Conservation (phyloP, 2,329 filamentous ascomycete species). For the Penicillium sp. region DNA sequence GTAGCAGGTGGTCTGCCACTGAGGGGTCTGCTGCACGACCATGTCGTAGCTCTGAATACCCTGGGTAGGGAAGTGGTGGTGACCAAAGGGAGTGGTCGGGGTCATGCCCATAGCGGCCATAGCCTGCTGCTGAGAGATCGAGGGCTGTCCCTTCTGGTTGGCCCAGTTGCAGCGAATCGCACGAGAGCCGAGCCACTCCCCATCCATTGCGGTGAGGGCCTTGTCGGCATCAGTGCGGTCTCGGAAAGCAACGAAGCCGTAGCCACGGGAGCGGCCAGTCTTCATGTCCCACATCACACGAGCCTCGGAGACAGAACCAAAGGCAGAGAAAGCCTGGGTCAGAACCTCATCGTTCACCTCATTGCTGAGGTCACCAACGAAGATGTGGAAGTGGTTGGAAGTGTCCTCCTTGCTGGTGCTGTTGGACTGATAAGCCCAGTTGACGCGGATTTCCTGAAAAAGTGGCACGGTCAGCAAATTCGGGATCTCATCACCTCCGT, state of each 20-base stretch:
- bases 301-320: slow-evolving; percentile 94
- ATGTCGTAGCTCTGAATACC: slow-evolving; percentile 98
- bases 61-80: slow-evolving; percentile 97
- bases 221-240: slow-evolving; percentile 94
- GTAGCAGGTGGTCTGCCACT: slow-evolving; percentile 98
- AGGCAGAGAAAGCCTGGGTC: slow-evolving; percentile 91
- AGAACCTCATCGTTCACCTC: slow-evolving; percentile 98
- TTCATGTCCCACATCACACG: slow-evolving; percentile 99
- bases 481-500: not conserved
- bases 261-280: slow-evolving; percentile 94
- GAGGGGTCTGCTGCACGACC: slow-evolving; percentile 91
- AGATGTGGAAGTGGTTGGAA: slow-evolving; percentile 98
- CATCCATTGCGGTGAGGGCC: slow-evolving; percentile 96
- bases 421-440: slow-evolving; percentile 99
- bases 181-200: slow-evolving; percentile 97
- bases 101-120: slow-evolving; percentile 99
- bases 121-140: slow-evolving; percentile 95
- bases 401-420: slow-evolving; percentile 94
- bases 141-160: slow-evolving; percentile 99
- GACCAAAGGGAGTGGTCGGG: slow-evolving; percentile 92
- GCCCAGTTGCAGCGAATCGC: slow-evolving; percentile 99
- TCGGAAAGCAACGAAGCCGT: slow-evolving; percentile 96
- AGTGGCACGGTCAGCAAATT: not conserved
- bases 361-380: slow-evolving; percentile 96
- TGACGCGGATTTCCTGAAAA: slow-evolving; percentile 90